Base-by-base conservation (phyloP, 2,329 filamentous ascomycete species). In the Neofusicoccum sp. region DNA sequence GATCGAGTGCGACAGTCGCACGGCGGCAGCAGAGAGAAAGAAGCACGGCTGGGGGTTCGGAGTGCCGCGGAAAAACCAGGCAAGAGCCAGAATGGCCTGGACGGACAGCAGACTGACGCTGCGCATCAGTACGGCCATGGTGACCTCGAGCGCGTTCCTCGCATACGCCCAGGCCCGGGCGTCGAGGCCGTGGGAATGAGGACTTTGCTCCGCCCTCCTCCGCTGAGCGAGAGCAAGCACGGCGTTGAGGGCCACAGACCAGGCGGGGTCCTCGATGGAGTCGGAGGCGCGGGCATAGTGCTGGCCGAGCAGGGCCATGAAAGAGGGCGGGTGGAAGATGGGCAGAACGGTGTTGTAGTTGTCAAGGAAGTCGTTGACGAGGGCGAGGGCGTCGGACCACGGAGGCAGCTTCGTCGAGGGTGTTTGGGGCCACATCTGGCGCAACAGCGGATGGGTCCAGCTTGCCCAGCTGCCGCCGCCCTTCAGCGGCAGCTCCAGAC, bases 61-160 rank as follows among this genome's bases (percentile, higher is more conserved):
- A 4, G 54, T 58, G 28, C 54, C 54, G 39, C 41, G 54, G 41
- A 58, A 58, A 31, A 58, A 58, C 39, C 54, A 45, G n/a, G 54
- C 54, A 12, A 58, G 54, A 2, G 39, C 29, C 12, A 58, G n/a
- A 16, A 45, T n/a, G 3, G 54, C 54, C 31, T 58, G 54, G 0
- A 58, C 54, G 5, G 54, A 58, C 7, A 58, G 54, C 4, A 58
- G 29, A 11, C 54, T 58, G 39, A 44, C 41, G 29, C 54, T 58
- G 54, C 54, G 54, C 54, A 45, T 58, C 14, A 45, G 31, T n/a
- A 58, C 16, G 1, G 39, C 39, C 29, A 45, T 29, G 4, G 36
- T 9, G 11, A 58, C 29, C 29, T 58, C 54, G 4, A 58, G 54
- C 9, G 54, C 54, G n/a, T 58, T 58, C 14, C 34, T 58, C 2